phyloP scores from a whole-genome alignment of 306 rosid species.

The Prunus kanzakura region DNA sequence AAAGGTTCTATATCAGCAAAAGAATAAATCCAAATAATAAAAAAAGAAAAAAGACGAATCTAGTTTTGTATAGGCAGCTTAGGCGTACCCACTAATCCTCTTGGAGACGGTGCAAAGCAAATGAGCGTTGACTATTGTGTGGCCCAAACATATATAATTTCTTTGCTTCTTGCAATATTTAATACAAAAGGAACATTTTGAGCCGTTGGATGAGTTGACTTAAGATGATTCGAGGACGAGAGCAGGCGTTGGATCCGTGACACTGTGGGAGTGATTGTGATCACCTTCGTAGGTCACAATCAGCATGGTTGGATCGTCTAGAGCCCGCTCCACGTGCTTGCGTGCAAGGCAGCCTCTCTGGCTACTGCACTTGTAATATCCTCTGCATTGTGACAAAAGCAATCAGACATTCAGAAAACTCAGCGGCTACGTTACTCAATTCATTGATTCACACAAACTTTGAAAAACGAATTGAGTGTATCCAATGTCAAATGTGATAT shows the following conservation, averaged over 20 bases:
- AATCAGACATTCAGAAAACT: not conserved
- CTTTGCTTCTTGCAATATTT: not conserved
- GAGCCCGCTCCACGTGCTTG: constrained; percentile 85
- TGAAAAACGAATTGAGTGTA: not conserved
- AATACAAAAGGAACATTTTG: not conserved
- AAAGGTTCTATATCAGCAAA: not conserved
- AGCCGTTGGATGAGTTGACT: constrained; percentile 31
- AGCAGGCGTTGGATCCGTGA: constrained; percentile 5
- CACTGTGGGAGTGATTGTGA: constrained; percentile 53
- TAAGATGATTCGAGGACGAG: constrained; percentile 52
- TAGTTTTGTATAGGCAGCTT: constrained; percentile 17
- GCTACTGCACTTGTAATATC: constrained; percentile 83
- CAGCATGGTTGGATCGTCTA: constrained; percentile 75
- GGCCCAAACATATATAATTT: not conserved
- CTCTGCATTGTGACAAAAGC: constrained; percentile 36
- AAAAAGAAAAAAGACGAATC: constrained; percentile 2
- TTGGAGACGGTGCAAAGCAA: constrained; percentile 31
- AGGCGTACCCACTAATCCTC: constrained; percentile 27
- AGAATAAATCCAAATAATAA: constrained; percentile 6
- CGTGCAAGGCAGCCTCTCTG: constrained; percentile 80
- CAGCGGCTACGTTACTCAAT: not conserved
- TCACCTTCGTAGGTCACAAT: constrained; percentile 81
- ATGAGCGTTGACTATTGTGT: constrained; percentile 21
- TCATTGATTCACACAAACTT: not conserved
- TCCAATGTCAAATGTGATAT: too few relatives aligned